phyloP scores from a whole-genome alignment of 768 basidiomycete genomes.

The Russula virescens region DNA sequence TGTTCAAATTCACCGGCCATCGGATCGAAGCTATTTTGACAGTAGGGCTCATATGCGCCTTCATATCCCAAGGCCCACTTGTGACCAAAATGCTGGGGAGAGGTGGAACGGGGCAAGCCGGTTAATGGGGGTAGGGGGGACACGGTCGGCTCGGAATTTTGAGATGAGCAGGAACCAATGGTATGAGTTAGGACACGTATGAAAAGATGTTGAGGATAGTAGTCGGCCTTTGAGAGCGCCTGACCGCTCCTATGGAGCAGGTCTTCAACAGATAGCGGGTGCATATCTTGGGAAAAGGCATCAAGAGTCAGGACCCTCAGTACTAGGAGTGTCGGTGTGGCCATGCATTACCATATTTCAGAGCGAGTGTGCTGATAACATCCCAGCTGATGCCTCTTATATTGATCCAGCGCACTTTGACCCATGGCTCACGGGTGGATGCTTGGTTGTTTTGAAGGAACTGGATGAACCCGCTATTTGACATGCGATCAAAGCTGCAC shows the following conservation, averaged over 20 bases:
- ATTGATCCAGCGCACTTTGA: constrained; percentile 70
- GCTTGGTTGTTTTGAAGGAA: constrained; percentile 43
- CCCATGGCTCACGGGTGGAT: constrained; percentile 50
- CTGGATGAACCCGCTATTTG: constrained; percentile 55
- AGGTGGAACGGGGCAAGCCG: constrained; percentile 33
- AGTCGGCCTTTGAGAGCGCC: constrained; percentile 61
- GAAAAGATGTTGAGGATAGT: constrained; percentile 66
- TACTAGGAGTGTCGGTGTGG: not conserved
- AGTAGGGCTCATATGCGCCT: constrained; percentile 28
- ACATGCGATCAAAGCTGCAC: constrained; percentile 49
- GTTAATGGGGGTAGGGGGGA: constrained; percentile 23
- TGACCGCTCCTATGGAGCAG: constrained; percentile 49
- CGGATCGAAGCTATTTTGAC: constrained; percentile 24
- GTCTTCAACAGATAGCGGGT: constrained; percentile 69
- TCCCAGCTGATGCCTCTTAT: constrained; percentile 66
- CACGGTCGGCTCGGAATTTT: not conserved
- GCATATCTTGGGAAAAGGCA: constrained; percentile 41
- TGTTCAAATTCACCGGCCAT: not conserved
- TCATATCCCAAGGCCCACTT: constrained; percentile 23
- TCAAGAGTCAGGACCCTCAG: not conserved
- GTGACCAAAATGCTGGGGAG: constrained; percentile 28
- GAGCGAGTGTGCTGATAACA: constrained; percentile 59
- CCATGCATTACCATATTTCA: constrained; percentile 50
- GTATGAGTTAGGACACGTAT: constrained; percentile 62
- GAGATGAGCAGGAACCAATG: constrained; percentile 29